Percentiles rank a stretch among this genome's conserved stretches.
These are phyloP conservation scores for Pyrenophora graminea DNA, from an alignment of 2,329 filamentous ascomycete species.

Conservation along the genomic window DNA sequence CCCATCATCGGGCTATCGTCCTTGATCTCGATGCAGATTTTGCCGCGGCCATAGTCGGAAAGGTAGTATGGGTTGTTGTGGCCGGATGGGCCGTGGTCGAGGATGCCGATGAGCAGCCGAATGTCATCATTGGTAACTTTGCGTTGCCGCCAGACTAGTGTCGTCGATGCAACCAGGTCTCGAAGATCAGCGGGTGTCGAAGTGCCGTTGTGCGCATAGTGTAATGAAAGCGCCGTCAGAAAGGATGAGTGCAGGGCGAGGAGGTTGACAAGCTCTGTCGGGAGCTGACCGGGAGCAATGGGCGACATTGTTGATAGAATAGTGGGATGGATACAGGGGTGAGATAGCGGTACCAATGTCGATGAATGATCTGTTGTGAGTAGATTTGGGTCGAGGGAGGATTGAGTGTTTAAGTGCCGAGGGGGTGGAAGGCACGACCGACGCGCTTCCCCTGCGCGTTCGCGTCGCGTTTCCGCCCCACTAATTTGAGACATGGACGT, in stretches of 20 bases:
- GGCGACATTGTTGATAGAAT: constrained; percentile 36
- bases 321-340: constrained; percentile 25
- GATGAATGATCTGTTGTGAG: constrained; percentile 20
- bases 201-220: constrained; percentile 56
- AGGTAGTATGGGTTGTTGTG: constrained; percentile 45
- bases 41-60: constrained; percentile 50
- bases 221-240: constrained; percentile 54
- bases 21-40: constrained; percentile 49
- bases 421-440: constrained; percentile 30
- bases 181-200: constrained; percentile 50
- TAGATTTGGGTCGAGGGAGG: constrained; percentile 10
- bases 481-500: constrained; percentile 27
- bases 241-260: constrained; percentile 54
- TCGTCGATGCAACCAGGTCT: constrained; percentile 47
- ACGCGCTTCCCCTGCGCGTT: constrained; percentile 31
- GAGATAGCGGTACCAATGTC: constrained; percentile 27
- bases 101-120: constrained; percentile 51
- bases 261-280: constrained; percentile 50
- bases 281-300: constrained; percentile 41
- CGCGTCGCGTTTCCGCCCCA: constrained; percentile 30
- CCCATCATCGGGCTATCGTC: constrained; percentile 35
- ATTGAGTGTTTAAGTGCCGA: constrained; percentile 32
- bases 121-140: constrained; percentile 53
- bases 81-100: constrained; percentile 35
- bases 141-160: constrained; percentile 53